Base-by-base conservation (phyloP, 352 stramenopile species). In the Globisporangium takayamanum region DNA sequence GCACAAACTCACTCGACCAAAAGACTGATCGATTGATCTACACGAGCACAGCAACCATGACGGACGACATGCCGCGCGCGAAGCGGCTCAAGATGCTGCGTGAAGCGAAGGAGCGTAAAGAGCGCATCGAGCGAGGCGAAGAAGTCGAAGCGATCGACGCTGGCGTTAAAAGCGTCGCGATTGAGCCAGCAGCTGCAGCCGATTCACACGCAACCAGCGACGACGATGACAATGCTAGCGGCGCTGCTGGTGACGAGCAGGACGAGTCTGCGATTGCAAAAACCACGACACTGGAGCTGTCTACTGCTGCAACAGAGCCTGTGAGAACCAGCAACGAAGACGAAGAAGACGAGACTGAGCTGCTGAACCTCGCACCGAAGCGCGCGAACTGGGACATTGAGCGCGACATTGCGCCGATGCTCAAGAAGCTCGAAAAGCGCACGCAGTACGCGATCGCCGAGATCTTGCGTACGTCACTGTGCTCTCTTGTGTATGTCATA, bases 331-430 rank as follows among this genome's bases (percentile, higher is more conserved):
- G 74, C 14, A 69, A 76, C 2, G 70, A 60, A 0, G 70, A 76
- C 5, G 67, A 79, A 10, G 71, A 88, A 26, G 76, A 79, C 7
- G 80, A 88, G 0, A 75, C 80, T 15, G 85, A 94, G 7, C 53
- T 87, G 28, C 58, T 95, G 52, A 84, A 82, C 41, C 66, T 95
- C 2, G 86, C 86, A 22, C 83, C 86, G 1, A 93, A 92, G 69
- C 83, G 82, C 22, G 83, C 84, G 20, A 95, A 92, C 56, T 95
- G 84, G 83, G 86, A 95, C 55, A 89, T 95, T 57, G 84, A 94
- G 60, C 80, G 86, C 28, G 84, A 92, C 50, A 89, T 95, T 56
- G 86, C 81, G 20, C 85, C 85, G 12, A 87, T 93, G 78, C 74
- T 95, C 37, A 89, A 91, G 67, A 95, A 89, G 58, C 69, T 95